These are phyloP conservation scores for Suillus lakei DNA, from an alignment of 768 basidiomycete genomes.

Conservation along the genomic window DNA sequence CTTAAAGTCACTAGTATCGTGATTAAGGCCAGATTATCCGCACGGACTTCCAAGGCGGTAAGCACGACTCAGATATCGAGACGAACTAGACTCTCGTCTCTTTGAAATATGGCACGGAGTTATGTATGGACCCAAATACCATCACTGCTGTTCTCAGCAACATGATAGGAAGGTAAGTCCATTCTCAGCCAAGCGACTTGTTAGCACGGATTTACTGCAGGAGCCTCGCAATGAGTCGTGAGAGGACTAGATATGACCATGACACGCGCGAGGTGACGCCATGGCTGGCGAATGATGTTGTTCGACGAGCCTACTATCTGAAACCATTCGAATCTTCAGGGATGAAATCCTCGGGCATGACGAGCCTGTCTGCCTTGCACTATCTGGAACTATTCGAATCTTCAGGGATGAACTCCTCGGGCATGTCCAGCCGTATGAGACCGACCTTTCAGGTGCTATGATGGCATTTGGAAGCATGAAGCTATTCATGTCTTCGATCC, in stretches of 20 bases:
- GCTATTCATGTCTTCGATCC: conserved; percentile 57
- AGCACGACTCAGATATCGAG: conserved; percentile 58
- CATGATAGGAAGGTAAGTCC: too few species aligned
- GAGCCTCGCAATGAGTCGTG: too few species aligned
- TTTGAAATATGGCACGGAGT: conserved; percentile 75
- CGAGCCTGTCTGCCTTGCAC: not conserved
- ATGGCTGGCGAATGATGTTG: conserved; percentile 55
- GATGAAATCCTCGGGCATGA: too few species aligned
- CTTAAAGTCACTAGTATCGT: conserved; percentile 67
- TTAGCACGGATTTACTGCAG: too few species aligned
- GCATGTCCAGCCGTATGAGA: conserved; percentile 77
- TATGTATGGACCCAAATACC: conserved; percentile 82
- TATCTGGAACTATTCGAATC: not conserved
- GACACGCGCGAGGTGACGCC: conserved; percentile 77
- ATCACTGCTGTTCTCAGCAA: conserved; percentile 78
- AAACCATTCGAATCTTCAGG: too few species aligned
- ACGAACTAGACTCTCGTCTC: conserved; percentile 57
- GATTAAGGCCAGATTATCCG: conserved; percentile 78
- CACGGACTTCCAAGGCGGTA: conserved; percentile 47
- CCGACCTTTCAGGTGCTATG: conserved; percentile 85
- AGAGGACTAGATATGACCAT: conserved; percentile 23
- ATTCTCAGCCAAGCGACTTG: too few species aligned
- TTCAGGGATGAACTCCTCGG: conserved; percentile 80
- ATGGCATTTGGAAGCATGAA: conserved; percentile 75
- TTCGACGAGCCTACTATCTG: too few species aligned